Evolutionary conservation across 2,329 filamentous ascomycete species (phyloP).

Genomic region (Gnomoniopsis smithogilvyi): DNA sequence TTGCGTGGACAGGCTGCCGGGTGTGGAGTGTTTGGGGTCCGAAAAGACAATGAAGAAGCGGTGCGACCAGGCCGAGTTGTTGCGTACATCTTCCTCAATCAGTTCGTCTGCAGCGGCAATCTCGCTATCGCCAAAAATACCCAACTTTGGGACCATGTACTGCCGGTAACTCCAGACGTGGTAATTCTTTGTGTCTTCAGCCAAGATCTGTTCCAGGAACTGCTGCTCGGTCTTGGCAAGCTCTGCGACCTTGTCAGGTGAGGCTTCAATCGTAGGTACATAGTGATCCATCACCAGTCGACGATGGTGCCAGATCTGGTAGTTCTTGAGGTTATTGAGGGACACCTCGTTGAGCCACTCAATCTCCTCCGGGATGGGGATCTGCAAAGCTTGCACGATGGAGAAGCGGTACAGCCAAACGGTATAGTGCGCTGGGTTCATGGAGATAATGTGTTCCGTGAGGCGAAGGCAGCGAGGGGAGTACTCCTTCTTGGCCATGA

Average conservation of each 20-base stretch:
- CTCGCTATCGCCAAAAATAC: conserved; percentile 66
- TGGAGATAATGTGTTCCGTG: conserved; percentile 83
- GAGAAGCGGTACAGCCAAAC: conserved; percentile 95
- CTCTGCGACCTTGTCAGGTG: conserved; percentile 49
- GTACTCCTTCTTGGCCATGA: conserved; percentile 87
- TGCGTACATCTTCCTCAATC: conserved; percentile 78
- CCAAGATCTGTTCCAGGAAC: conserved; percentile 80
- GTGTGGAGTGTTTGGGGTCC: conserved; percentile 49
- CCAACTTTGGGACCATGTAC: conserved; percentile 61
- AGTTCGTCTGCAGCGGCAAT: conserved; percentile 68
- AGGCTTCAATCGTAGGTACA: conserved; percentile 58
- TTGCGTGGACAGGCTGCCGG: conserved; percentile 45
- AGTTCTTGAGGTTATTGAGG: conserved; percentile 88
- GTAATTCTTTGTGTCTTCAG: conserved; percentile 91
- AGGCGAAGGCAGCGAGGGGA: conserved; percentile 74
- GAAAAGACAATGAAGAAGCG: conserved; percentile 89
- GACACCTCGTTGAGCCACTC: conserved; percentile 84
- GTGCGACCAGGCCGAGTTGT: conserved; percentile 98
- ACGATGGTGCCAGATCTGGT: conserved; percentile 90
- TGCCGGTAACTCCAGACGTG: conserved; percentile 98
- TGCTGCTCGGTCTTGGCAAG: conserved; percentile 65
- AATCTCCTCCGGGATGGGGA: conserved; percentile 69
- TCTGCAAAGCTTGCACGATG: conserved; percentile 65
- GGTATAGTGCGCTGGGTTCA: conserved; percentile 98
- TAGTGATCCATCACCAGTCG: conserved; percentile 62